Evolutionary conservation across 1,284 basidiomycete species (phyloP).

Genomic region (Apiotrichum laibachii): DNA sequence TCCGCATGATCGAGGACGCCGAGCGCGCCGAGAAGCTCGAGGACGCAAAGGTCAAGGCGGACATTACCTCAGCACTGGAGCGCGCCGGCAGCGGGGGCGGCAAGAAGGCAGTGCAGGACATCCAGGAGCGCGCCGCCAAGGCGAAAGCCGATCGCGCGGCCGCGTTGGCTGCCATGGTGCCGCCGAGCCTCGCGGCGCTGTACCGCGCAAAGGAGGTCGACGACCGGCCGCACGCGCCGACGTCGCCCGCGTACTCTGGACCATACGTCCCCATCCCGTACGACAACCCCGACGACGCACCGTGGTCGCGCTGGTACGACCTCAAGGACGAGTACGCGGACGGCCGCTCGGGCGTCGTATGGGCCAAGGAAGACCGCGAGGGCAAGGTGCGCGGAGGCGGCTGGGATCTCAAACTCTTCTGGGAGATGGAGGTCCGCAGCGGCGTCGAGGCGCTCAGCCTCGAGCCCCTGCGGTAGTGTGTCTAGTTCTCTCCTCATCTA

Average conservation of each 20-base stretch:
- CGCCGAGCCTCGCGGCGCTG: slow-evolving; percentile 19
- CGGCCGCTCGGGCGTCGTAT: slow-evolving; percentile 59
- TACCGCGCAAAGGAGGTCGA: slow-evolving; percentile 16
- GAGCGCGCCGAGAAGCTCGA: slow-evolving; percentile 62
- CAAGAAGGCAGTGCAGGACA: slow-evolving; percentile 55
- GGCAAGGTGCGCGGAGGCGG: slow-evolving; percentile 81
- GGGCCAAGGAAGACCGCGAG: slow-evolving; percentile 68
- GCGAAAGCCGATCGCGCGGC: slow-evolving; percentile 36
- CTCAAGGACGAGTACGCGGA: slow-evolving; percentile 37
- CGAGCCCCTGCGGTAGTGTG: slow-evolving; percentile 29
- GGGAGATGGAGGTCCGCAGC: slow-evolving; percentile 75
- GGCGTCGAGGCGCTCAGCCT: slow-evolving; percentile 68
- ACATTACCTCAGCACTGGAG: slow-evolving; percentile 76
- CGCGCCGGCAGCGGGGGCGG: slow-evolving; percentile 42
- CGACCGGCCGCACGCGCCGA: slow-evolving; percentile 27
- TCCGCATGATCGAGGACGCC: slow-evolving; percentile 63
- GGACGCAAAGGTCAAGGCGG: slow-evolving; percentile 46
- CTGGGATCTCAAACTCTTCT: slow-evolving; percentile 75
- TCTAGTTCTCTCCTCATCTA: too few relatives aligned
- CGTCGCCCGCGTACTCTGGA: slow-evolving; percentile 43
- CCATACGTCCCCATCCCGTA: slow-evolving; percentile 49
- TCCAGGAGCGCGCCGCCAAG: slow-evolving; percentile 55
- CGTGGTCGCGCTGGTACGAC: slow-evolving; percentile 30
- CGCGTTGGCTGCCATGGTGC: slow-evolving; percentile 32
- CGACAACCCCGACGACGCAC: slow-evolving; percentile 30